Percentiles rank a stretch among this genome's conserved stretches.
Conservation (phyloP, 495 filamentous ascomycete species). For the Xylaria acuta region DNA sequence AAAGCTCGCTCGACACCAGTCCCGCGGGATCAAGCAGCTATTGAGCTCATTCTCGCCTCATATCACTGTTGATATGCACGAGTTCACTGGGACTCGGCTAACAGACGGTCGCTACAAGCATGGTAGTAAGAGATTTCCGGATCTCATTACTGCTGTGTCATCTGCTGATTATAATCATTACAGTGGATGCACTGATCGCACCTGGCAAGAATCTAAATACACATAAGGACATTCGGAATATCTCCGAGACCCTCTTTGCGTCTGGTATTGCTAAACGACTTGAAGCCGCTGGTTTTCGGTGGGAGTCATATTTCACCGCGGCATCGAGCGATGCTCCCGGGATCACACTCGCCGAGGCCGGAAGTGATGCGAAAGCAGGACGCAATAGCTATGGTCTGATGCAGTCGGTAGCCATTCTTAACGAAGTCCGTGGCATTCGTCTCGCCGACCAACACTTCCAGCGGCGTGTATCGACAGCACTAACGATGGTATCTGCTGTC, state of each 20-base stretch:
- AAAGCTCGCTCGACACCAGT: slow-evolving; percentile 41
- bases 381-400: slow-evolving; percentile 42
- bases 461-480: slow-evolving; percentile 38
- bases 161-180: slow-evolving; percentile 9
- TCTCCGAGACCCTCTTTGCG: slow-evolving; percentile 42
- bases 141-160: not conserved
- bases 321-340: slow-evolving; percentile 12
- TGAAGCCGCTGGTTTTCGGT: slow-evolving; percentile 34
- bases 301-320: slow-evolving; percentile 45
- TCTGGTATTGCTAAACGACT: slow-evolving; percentile 32
- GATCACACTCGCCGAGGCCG: slow-evolving; percentile 39
- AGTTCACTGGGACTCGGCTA: slow-evolving; percentile 36
- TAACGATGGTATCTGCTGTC: slow-evolving; percentile 41
- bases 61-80: slow-evolving; percentile 44
- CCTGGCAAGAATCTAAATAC: slow-evolving; percentile 47
- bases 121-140: slow-evolving; percentile 25
- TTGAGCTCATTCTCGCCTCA: slow-evolving; percentile 41
- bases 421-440: slow-evolving; percentile 42
- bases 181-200: slow-evolving; percentile 41
- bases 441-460: slow-evolving; percentile 44
- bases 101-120: slow-evolving; percentile 36
- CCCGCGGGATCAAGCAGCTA: slow-evolving; percentile 40
- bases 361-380: slow-evolving; percentile 42
- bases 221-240: slow-evolving; percentile 39
- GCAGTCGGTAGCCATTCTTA: slow-evolving; percentile 40